phyloP scores from a whole-genome alignment of 192 early-diverging fungal species.

The Podila verticillata region DNA sequence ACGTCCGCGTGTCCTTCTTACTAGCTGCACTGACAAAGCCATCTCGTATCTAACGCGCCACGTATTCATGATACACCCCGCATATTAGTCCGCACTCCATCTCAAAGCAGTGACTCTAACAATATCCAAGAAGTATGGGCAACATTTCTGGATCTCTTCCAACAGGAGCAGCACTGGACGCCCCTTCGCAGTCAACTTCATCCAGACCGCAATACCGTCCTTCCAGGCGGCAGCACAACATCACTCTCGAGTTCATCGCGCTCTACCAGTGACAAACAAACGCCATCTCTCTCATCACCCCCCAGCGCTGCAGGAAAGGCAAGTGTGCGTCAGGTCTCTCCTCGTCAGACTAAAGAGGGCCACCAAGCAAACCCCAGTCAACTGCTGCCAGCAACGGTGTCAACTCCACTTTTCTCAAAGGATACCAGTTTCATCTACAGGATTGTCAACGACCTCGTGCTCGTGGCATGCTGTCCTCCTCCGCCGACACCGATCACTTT shows the following conservation, averaged over 20 bases:
- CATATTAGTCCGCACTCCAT: too few species aligned
- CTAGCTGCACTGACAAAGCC: too few species aligned
- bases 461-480: conserved; percentile 31
- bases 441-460: conserved; percentile 23
- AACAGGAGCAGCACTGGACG: conserved; percentile 22
- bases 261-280: too few species aligned
- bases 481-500: conserved; percentile 19
- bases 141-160: conserved; percentile 33
- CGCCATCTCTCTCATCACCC: too few species aligned
- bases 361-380: neutral
- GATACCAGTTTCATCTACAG: conserved; percentile 31
- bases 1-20: too few species aligned
- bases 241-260: neutral
- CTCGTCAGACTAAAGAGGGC: neutral
- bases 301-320: too few species aligned
- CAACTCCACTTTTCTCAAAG: conserved; percentile 16
- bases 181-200: neutral
- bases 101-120: neutral
- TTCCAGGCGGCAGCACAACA: neutral
- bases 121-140: conserved; percentile 36
- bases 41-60: too few species aligned
- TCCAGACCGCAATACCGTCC: neutral
- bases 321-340: neutral
- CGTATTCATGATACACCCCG: too few species aligned
- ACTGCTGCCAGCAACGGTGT: neutral